Evolutionary conservation across 176 grass and related monocot genomes (phyloP).

Genomic region (Rhipidocladum racemiflorum): DNA sequence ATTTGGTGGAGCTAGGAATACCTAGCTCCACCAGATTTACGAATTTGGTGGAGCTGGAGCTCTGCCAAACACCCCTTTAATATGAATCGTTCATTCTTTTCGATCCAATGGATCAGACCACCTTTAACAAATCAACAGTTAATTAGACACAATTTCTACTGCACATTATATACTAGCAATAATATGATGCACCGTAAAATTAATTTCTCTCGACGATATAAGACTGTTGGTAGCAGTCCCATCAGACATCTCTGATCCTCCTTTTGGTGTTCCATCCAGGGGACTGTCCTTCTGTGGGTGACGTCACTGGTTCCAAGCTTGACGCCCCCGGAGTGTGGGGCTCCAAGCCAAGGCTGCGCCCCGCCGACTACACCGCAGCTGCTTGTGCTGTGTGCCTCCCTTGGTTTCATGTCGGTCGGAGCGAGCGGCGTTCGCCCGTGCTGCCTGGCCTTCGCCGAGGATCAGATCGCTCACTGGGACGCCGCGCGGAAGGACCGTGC

Average conservation of each 20-base stretch:
- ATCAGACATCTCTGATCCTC: neutral
- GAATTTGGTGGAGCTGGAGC: no score
- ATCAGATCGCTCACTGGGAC: slow-evolving; percentile 27
- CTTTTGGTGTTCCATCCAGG: neutral
- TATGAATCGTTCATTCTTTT: no score
- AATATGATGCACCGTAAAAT: no score
- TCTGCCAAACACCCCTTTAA: no score
- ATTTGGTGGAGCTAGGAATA: no score
- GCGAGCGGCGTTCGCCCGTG: slow-evolving; percentile 33
- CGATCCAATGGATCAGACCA: no score
- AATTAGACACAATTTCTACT: no score
- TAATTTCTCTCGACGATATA: no score
- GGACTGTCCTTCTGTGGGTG: slow-evolving; percentile 25
- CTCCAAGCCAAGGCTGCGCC: neutral
- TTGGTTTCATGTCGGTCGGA: slow-evolving; percentile 23
- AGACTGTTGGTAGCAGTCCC: neutral
- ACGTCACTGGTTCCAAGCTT: slow-evolving; percentile 18
- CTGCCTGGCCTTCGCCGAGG: slow-evolving; percentile 29
- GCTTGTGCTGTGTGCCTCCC: neutral
- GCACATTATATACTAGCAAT: no score
- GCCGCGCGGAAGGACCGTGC: neutral
- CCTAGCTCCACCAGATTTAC: no score
- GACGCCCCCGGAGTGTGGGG: neutral
- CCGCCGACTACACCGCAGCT: neutral
- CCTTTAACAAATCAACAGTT: no score